These are phyloP conservation scores for Suhomyces xylopsoci DNA, from an alignment of 805 yeast genomes.

Conservation along the genomic window DNA sequence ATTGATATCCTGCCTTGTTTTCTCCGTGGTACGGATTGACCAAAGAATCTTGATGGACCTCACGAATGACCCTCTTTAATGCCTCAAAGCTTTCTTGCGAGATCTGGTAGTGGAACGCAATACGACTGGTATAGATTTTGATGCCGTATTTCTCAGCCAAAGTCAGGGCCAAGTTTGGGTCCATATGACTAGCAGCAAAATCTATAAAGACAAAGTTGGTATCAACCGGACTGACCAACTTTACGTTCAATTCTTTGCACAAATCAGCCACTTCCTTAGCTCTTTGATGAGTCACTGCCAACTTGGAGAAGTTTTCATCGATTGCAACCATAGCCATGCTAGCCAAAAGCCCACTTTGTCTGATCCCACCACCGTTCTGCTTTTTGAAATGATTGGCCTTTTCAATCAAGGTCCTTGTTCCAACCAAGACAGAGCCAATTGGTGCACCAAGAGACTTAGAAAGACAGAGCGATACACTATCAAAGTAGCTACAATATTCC, in stretches of 20 bases:
- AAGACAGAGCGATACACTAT: constrained; percentile 42
- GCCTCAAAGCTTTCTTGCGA: constrained; percentile 28
- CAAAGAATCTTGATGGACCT: constrained; percentile 53
- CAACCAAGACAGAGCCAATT: constrained; percentile 41
- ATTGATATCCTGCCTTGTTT: neutral
- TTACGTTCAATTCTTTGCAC: constrained; percentile 27
- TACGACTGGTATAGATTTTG: constrained; percentile 29
- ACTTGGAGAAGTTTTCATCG: constrained; percentile 35
- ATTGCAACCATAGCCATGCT: constrained; percentile 42
- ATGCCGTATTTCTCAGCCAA: constrained; percentile 59
- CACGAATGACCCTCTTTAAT: constrained; percentile 51
- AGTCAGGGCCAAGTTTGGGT: constrained; percentile 32
- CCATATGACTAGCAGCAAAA: constrained; percentile 27
- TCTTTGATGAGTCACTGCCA: constrained; percentile 28
- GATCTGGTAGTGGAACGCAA: constrained; percentile 38
- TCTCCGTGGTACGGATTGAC: constrained; percentile 41
- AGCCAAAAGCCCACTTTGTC: constrained; percentile 41
- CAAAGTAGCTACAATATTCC: constrained; percentile 39
- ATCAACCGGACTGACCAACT: constrained; percentile 36
- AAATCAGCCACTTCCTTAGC: constrained; percentile 35
- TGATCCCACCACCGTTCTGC: constrained; percentile 44
- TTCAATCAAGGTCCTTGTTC: constrained; percentile 24
- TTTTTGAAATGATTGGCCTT: constrained; percentile 46
- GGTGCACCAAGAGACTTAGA: constrained; percentile 45
- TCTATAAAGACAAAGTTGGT: constrained; percentile 43